A percentile compares a stretch with the other conserved stretches of the same genome.
Evolutionary conservation across 139 green algal genomes (phyloP).

Genomic region (Chlorokybus atmophyticus): DNA sequence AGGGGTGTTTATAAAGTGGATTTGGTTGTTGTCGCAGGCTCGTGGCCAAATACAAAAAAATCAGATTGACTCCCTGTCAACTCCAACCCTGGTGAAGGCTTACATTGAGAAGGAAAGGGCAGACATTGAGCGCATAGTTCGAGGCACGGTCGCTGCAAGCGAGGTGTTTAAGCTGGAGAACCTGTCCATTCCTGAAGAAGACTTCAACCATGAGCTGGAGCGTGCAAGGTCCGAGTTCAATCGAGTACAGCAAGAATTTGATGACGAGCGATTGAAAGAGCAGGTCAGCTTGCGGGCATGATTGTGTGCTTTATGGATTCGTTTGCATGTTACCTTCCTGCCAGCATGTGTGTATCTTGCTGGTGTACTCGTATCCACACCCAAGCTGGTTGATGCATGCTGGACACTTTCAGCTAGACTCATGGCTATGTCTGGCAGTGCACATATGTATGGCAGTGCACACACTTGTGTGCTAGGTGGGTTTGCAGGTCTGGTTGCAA

Average conservation of each 20-base stretch:
- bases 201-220: slow-evolving; percentile 14
- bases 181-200: slow-evolving; percentile 4
- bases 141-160: slow-evolving; percentile 8
- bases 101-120: slow-evolving; percentile 5
- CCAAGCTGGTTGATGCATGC: slow-evolving; percentile 1
- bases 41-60: slow-evolving; percentile 10
- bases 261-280: slow-evolving; percentile 5
- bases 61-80: slow-evolving; percentile 4
- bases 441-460: no score
- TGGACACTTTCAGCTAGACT: neutral
- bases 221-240: slow-evolving; percentile 18
- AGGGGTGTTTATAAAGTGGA: neutral
- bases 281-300: slow-evolving; percentile 11
- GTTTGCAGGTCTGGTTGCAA: no score
- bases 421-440: neutral
- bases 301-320: no score
- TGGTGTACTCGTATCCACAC: neutral
- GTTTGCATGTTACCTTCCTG: no score
- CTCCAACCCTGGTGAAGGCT: slow-evolving; percentile 12
- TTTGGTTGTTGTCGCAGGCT: neutral
- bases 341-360: neutral
- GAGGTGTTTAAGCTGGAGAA: slow-evolving; percentile 16
- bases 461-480: no score
- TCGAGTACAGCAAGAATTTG: slow-evolving; percentile 14
- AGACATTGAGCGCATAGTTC: slow-evolving; percentile 7